Base-by-base conservation (phyloP, 208 protist species). In the Acanthamoeba sp. region DNA sequence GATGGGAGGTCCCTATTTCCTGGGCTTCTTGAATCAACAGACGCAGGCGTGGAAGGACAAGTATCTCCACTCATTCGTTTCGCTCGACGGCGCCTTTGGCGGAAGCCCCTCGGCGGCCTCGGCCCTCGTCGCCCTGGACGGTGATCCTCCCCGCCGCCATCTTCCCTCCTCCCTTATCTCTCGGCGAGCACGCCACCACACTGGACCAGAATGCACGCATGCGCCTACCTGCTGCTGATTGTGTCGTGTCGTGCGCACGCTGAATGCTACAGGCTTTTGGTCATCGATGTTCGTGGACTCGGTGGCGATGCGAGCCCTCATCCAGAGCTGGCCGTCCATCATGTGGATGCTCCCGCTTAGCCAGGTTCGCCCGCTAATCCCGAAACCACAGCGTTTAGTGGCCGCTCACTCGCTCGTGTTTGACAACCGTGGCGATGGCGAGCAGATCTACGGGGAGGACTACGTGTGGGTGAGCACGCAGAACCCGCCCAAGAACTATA, bases 11-110 rank as follows among this genome's bases (percentile, higher is more conserved):
- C 64, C 64, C 64, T 73, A 73, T 18, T 38, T n/a, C 64, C 34
- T 73, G 64, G 64, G 64, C 27, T 73, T 73, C 64, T 27, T 73
- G 18, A 73, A 73, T 18, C 64, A 73, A 16, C 64, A 73, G 64
- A 73, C 32, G 27, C 64, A 73, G 64, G 64, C 16, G 34, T 73
- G 64, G 64, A 73, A 73, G 34, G 64, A 73, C 64, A 73, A 73
- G 64, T 73, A 36, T n/a, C 27, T 73, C 34, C 64, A 73, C 29
- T 42, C 64, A 18, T 73, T 29, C 64, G 16, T 40, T 2, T 73
- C 64, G n/a, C 29, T 73, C 27, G 64, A 73, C 64, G 64, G 64
- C 16, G 64, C 64, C 64, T 73, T 73, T 18, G 64, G 64, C 27
- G 64, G 64, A 2, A 73, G 64, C 64, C 64, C 64, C 27, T 73